Evolutionary conservation across 768 basidiomycete species (phyloP).

Genomic region (Suillus alpinus): DNA sequence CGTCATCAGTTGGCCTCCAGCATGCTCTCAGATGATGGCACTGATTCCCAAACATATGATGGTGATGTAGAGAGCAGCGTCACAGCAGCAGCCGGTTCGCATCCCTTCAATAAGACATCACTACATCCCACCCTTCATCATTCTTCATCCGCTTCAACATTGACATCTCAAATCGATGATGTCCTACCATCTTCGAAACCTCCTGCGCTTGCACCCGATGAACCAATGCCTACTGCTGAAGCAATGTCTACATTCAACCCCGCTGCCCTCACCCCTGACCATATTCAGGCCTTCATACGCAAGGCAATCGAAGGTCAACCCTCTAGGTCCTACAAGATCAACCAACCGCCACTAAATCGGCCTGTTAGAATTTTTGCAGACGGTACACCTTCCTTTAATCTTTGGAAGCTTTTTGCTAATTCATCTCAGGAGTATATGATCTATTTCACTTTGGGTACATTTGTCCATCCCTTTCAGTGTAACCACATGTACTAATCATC

Average conservation of each 20-base stretch:
- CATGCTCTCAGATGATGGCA: slow-evolving; percentile 65
- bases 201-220: slow-evolving; percentile 27
- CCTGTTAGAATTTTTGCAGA: slow-evolving; percentile 93
- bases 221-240: slow-evolving; percentile 41
- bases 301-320: slow-evolving; percentile 72
- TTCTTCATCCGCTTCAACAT: slow-evolving; percentile 52
- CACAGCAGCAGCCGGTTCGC: slow-evolving; percentile 50
- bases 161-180: slow-evolving; percentile 41
- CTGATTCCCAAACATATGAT: slow-evolving; percentile 87
- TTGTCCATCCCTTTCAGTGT: background rate
- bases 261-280: slow-evolving; percentile 64
- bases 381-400: slow-evolving; percentile 47
- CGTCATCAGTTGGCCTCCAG: slow-evolving; percentile 56
- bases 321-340: slow-evolving; percentile 75
- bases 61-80: slow-evolving; percentile 84
- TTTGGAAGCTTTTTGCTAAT: background rate
- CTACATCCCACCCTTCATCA: slow-evolving; percentile 33
- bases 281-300: slow-evolving; percentile 76
- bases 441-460: slow-evolving; percentile 93
- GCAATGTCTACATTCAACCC: slow-evolving; percentile 53
- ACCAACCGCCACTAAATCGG: slow-evolving; percentile 73
- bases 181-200: slow-evolving; percentile 10
- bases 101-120: slow-evolving; percentile 26
- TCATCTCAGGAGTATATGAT: slow-evolving; percentile 82
- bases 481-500: slow-evolving; percentile 6